Base-by-base conservation (phyloP, 768 basidiomycete genomes). In the Imleria badia region DNA sequence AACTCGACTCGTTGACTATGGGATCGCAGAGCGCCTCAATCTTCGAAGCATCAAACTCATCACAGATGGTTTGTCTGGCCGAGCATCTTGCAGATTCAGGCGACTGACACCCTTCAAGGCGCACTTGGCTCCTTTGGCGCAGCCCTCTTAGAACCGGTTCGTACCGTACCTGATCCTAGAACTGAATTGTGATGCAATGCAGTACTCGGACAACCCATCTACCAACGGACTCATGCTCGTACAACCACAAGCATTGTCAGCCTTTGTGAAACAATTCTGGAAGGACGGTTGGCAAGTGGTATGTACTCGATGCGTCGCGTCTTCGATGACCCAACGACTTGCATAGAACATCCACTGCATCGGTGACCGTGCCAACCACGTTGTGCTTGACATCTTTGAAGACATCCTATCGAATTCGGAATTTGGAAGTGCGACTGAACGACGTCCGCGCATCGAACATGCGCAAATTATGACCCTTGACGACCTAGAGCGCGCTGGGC, bases 81-180 rank as follows among this genome's bases (percentile, higher is more conserved):
- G 1, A 12, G 19, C 20, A 14, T 40, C n/a, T 11, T 29, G 0
- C 6, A 17, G 20, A 34, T 15, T 11, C 17, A 19, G 40, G 15
- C 11, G 12, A 14, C 55, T 64, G 19, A 68, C 45, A 17, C 52
- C 6, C 33, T 31, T 34, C 6, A 48, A 88, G 87, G 94, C 39
- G 95, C 95, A 0, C 80, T 98, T 5, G 93, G 96, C 0, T 91
- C 89, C 2, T 91, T 90, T 79, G 95, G 96, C 8, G 94, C 96
- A 0, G 94, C 96, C 0, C 77, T 98, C 52, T 72, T 91, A 6
- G 80, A 86, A 45, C 91, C 93, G 3, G 68, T 71, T 42, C 41
- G 70, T 50, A 30, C 22, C 10, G 15, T 14, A 5, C 13, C 17
- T 4, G 6, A 35, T 44, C 19, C 5, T 29, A 6, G 9, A 19